These are phyloP conservation scores for Globomyces pollinis-pini DNA, from an alignment of 192 early-diverging fungal genomes.

Conservation along the genomic window DNA sequence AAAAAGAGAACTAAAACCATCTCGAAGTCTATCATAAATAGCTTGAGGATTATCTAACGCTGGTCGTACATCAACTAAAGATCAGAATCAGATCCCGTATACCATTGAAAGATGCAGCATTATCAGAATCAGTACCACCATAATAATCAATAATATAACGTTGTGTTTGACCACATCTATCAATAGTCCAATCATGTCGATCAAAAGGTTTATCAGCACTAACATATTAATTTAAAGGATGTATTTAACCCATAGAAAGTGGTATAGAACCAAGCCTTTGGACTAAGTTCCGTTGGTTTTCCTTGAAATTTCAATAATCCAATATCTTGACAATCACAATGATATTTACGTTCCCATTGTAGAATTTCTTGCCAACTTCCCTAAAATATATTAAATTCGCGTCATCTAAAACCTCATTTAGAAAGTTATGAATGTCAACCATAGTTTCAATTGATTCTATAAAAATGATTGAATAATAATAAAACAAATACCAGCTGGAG, in stretches of 20 bases:
- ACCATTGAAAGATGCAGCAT: slow-evolving; percentile 64
- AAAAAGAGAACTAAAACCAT: not conserved
- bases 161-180: slow-evolving; percentile 78
- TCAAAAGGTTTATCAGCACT: slow-evolving; percentile 88
- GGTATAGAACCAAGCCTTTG: slow-evolving; percentile 13
- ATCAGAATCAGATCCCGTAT: too few species aligned
- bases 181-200: slow-evolving; percentile 94
- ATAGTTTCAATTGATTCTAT: slow-evolving; percentile 75
- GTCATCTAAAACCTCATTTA: too few species aligned
- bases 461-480: too few species aligned
- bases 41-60: slow-evolving; percentile 68
- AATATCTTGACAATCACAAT: slow-evolving; percentile 51
- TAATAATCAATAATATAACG: slow-evolving; percentile 99
- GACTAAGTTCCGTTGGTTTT: slow-evolving; percentile 48
- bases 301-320: slow-evolving; percentile 78
- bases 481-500: too few species aligned
- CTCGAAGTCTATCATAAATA: slow-evolving; percentile 27
- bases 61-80: slow-evolving; percentile 92
- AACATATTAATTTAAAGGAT: too few species aligned
- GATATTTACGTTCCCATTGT: slow-evolving; percentile 72
- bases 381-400: too few species aligned
- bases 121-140: slow-evolving; percentile 50
- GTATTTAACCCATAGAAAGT: slow-evolving; percentile 7
- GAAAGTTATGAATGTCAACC: slow-evolving; percentile 97
- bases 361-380: slow-evolving; percentile 75